Percentiles rank a stretch among this genome's conserved stretches.
Evolutionary conservation across 306 rosid genomes (phyloP).

Genomic region (Dryas alaskensis): DNA sequence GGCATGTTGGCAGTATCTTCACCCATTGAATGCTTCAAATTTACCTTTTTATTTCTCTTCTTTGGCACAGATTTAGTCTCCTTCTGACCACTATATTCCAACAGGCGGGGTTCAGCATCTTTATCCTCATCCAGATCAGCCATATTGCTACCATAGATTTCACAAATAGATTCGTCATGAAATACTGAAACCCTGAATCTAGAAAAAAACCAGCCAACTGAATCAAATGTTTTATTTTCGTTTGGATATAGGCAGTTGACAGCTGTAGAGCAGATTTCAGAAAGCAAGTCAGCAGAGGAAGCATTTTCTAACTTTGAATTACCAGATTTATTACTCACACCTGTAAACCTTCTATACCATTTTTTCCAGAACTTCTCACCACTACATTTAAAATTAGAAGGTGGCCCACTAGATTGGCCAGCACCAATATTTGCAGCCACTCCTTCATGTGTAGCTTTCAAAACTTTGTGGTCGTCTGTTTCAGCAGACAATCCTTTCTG

Average conservation of each 20-base stretch:
- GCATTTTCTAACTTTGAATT: constrained; percentile 38
- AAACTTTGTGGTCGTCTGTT: constrained; percentile 32
- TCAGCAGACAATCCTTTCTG: constrained; percentile 34
- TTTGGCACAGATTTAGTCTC: constrained; percentile 31
- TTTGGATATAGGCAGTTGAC: constrained; percentile 48
- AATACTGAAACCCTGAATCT: constrained; percentile 56
- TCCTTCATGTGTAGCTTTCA: constrained; percentile 27
- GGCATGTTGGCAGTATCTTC: constrained; percentile 32
- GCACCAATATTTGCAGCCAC: constrained; percentile 16
- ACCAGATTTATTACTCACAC: constrained; percentile 29
- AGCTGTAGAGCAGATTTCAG: constrained; percentile 63
- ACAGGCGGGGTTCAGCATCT: constrained; percentile 26
- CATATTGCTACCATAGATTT: constrained; percentile 13
- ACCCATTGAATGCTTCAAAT: constrained; percentile 26
- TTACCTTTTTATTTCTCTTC: constrained; percentile 32
- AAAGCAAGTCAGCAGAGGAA: constrained; percentile 52
- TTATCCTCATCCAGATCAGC: constrained; percentile 28
- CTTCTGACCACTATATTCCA: constrained; percentile 25
- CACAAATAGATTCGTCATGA: constrained; percentile 53
- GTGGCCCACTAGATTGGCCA: constrained; percentile 16
- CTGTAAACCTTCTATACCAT: constrained; percentile 56
- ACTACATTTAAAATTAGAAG: constrained; percentile 36
- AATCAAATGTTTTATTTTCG: constrained; percentile 41
- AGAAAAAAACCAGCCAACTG: constrained; percentile 67
- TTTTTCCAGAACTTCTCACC: constrained; percentile 59